Conservation (phyloP, 2,329 filamentous ascomycete genomes). For the Hypocreales sp. region DNA sequence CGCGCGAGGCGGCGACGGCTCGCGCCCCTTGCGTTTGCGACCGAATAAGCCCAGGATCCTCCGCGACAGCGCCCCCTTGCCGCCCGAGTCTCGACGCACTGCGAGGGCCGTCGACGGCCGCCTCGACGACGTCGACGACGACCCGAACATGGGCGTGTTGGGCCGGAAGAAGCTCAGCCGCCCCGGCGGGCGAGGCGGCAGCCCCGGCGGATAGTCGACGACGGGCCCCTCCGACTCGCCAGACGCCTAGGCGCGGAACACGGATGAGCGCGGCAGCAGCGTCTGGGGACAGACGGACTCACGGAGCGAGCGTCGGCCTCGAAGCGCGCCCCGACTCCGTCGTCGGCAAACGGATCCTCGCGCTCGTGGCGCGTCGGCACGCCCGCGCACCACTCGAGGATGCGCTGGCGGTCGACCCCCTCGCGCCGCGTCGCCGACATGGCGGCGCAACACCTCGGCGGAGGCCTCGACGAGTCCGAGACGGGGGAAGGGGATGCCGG, state of each 20-base stretch:
- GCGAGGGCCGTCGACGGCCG: slow-evolving; percentile 4
- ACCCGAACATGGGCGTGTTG: slow-evolving; percentile 11
- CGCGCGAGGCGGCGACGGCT: slow-evolving; percentile 3
- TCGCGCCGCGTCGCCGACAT: no score
- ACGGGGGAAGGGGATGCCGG: no score
- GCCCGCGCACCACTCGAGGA: slow-evolving; percentile 15
- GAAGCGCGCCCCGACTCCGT: slow-evolving; percentile 14
- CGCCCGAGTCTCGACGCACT: slow-evolving; percentile 4
- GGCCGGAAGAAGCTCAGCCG: slow-evolving; percentile 13
- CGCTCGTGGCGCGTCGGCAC: slow-evolving; percentile 19
- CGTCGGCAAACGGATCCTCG: slow-evolving; percentile 18
- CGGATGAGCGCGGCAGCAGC: no score
- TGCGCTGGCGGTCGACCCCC: no score
- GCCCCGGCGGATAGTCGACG: slow-evolving; percentile 6
- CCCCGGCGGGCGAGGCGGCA: slow-evolving; percentile 1
- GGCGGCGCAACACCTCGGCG: no score
- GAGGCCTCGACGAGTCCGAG: no score
- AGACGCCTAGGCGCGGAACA: no score
- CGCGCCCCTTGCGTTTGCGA: slow-evolving; percentile 12
- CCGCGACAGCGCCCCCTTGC: background rate
- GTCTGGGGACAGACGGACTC: no score
- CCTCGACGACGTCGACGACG: slow-evolving; percentile 4
- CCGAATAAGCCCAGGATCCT: slow-evolving; percentile 10
- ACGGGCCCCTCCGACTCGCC: slow-evolving; percentile 5
- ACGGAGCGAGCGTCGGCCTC: no score